These are phyloP conservation scores for Talaromyces sp. DNA, from an alignment of 2,329 filamentous ascomycete species.

Conservation along the genomic window DNA sequence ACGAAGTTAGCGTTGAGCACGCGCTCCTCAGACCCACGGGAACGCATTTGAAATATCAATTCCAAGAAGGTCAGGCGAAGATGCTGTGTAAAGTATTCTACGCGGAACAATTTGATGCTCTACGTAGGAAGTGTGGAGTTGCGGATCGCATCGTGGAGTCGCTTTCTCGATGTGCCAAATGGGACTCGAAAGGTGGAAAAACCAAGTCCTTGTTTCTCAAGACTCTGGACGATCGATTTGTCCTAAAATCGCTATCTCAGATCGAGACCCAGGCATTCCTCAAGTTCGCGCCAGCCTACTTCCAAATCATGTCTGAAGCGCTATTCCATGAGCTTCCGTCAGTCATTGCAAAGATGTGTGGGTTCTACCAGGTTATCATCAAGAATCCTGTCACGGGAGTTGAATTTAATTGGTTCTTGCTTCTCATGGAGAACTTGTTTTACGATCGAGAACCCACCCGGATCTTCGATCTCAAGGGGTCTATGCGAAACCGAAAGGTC, in stretches of 20 bases:
- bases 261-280: constrained; percentile 93
- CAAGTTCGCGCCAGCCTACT: constrained; percentile 93
- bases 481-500: constrained; percentile 97
- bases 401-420: constrained; percentile 89
- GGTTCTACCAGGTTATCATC: constrained; percentile 95
- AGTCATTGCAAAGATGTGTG: constrained; percentile 98
- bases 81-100: constrained; percentile 99
- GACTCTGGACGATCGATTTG: constrained; percentile 88
- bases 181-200: constrained; percentile 97
- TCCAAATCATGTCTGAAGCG: constrained; percentile 93
- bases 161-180: constrained; percentile 89
- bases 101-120: constrained; percentile 93
- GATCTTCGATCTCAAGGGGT: constrained; percentile 94
- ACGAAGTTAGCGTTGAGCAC: constrained; percentile 75
- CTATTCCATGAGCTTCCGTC: constrained; percentile 93
- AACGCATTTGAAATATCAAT: constrained; percentile 93
- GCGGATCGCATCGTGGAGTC: constrained; percentile 93
- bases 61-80: constrained; percentile 85
- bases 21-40: constrained; percentile 79
- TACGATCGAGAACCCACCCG: constrained; percentile 88
- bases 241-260: constrained; percentile 84
- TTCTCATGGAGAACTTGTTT: constrained; percentile 97
- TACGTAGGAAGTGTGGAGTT: constrained; percentile 87
- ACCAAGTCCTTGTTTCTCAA: constrained; percentile 97
- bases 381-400: constrained; percentile 88